A percentile compares a stretch with the other conserved stretches of the same genome.
Evolutionary conservation across 139 green algal genomes (phyloP).

Genomic region (Tetraselmis striata): DNA sequence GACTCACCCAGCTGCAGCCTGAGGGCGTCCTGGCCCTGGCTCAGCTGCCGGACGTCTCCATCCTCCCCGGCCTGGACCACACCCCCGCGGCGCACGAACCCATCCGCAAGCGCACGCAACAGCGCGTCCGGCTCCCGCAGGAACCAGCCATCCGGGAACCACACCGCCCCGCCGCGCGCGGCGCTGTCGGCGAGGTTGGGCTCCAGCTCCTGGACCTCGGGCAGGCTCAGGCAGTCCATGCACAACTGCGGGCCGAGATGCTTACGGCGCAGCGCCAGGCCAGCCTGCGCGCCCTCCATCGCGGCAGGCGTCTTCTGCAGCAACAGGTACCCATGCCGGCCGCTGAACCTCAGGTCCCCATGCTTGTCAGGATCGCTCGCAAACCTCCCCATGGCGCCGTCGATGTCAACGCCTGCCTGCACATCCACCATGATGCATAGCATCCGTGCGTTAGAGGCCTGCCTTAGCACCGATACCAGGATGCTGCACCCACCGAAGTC

Average conservation of each 20-base stretch:
- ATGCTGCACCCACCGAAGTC: too few species aligned
- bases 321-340: slow-evolving; percentile 12
- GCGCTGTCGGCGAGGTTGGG: neutral
- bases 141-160: slow-evolving; percentile 16
- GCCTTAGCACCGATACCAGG: too few species aligned
- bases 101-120: neutral
- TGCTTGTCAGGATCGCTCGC: neutral
- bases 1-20: neutral
- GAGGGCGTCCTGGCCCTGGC: neutral
- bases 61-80: neutral
- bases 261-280: slow-evolving; percentile 1
- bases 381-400: slow-evolving; percentile 5
- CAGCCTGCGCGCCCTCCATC: neutral
- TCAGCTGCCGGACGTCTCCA: neutral
- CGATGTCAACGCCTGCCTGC: slow-evolving; percentile 13
- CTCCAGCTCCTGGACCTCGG: slow-evolving; percentile 4
- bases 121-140: slow-evolving; percentile 10
- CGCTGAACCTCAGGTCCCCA: neutral
- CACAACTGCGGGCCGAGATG: neutral
- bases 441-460: too few species aligned
- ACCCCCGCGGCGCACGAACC: neutral
- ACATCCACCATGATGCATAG: too few species aligned
- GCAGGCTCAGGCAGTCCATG: neutral
- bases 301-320: slow-evolving; percentile 1
- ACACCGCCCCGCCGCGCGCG: neutral